Evolutionary conservation across 257 asterid species (phyloP).

Genomic region (Cordia subcordata): DNA sequence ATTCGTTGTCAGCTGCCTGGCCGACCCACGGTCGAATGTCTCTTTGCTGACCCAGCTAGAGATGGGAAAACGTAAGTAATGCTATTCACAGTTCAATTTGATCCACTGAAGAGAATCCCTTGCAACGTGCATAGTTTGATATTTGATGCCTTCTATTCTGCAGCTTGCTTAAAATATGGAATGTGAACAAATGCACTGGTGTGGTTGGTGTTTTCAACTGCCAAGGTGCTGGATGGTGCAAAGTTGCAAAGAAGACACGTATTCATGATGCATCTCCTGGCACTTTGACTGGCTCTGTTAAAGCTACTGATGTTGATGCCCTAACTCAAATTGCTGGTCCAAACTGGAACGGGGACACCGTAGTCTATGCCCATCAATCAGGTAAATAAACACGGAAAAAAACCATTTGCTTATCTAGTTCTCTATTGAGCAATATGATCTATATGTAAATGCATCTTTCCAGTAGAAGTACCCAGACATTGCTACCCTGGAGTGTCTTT

Average conservation of each 20-base stretch:
- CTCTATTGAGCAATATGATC: no score
- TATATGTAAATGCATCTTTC: no score
- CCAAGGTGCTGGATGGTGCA: constrained; percentile 99
- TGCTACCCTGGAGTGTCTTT: no score
- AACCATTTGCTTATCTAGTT: no score
- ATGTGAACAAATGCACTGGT: constrained; percentile 66
- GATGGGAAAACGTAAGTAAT: constrained; percentile 65
- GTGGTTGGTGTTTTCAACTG: constrained; percentile 92
- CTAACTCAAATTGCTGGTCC: constrained; percentile 66
- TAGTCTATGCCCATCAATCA: constrained; percentile 62
- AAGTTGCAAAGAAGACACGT: constrained; percentile 67
- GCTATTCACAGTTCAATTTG: neutral
- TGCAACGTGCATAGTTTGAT: neutral
- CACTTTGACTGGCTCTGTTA: constrained; percentile 71
- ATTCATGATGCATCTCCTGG: constrained; percentile 89
- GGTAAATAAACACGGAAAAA: no score
- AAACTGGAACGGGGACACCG: constrained; percentile 72
- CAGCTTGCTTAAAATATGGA: constrained; percentile 98
- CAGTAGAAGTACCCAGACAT: no score
- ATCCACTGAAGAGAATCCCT: neutral
- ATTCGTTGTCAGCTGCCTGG: constrained; percentile 88
- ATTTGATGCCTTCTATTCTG: neutral
- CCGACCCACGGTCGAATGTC: constrained; percentile 83
- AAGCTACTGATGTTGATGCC: constrained; percentile 57
- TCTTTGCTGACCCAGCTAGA: constrained; percentile 89